Evolutionary conservation across 805 yeast species (phyloP).

Genomic region (Yamadazyma olivae): DNA sequence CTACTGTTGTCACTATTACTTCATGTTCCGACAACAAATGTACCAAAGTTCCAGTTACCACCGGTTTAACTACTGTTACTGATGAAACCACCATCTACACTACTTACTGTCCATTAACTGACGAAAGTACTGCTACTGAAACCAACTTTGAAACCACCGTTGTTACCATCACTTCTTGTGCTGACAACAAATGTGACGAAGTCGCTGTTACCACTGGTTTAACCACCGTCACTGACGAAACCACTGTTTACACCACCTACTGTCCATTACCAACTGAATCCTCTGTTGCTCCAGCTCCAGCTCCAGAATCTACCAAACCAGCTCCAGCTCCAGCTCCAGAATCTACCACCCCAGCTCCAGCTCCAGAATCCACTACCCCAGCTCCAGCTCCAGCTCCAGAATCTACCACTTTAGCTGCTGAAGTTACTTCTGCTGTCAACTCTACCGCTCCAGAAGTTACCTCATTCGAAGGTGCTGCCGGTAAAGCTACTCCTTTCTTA

Average conservation of each 20-base stretch:
- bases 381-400: conserved; percentile 13
- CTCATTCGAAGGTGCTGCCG: conserved; percentile 16
- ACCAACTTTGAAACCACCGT: conserved; percentile 6
- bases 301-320: conserved; percentile 11
- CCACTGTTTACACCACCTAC: conserved; percentile 20
- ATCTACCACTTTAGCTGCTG: conserved; percentile 11
- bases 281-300: conserved; percentile 11
- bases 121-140: conserved; percentile 1
- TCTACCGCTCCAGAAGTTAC: conserved; percentile 10
- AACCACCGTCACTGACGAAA: conserved; percentile 17
- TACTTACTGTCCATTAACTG: conserved; percentile 20
- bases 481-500: conserved; percentile 14
- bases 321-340: conserved; percentile 10
- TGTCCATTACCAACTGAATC: conserved; percentile 18
- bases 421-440: conserved; percentile 8
- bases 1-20: conserved; percentile 20
- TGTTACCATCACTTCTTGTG: conserved; percentile 11
- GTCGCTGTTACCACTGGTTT: conserved; percentile 31
- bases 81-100: conserved; percentile 24
- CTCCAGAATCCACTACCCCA: conserved; percentile 11
- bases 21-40: conserved; percentile 35
- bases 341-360: conserved; percentile 8
- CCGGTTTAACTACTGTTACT: conserved; percentile 33
- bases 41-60: conserved; percentile 23
- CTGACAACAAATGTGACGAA: conserved; percentile 22